phyloP scores from a whole-genome alignment of 306 rosid species.

The Medicago lupulina region DNA sequence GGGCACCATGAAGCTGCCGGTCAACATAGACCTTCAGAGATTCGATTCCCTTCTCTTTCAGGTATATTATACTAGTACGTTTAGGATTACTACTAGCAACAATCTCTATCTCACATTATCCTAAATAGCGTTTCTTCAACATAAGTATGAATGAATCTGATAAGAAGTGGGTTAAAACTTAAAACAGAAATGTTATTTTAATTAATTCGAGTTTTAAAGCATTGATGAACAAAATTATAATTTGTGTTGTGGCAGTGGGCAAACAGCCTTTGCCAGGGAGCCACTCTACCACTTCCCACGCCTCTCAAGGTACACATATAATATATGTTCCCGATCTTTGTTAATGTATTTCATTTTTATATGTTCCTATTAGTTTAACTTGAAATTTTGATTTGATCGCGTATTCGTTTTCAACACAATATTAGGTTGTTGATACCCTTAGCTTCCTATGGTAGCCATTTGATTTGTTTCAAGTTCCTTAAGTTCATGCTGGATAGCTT shows the following conservation, averaged over 20 bases:
- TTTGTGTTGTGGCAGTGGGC: conserved; percentile 76
- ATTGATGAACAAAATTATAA: neutral
- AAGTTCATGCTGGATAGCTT: neutral
- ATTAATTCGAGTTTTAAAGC: neutral
- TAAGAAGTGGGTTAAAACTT: too few species aligned
- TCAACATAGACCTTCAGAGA: conserved; percentile 62
- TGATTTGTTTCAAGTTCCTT: neutral
- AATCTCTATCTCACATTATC: too few species aligned
- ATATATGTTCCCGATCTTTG: neutral
- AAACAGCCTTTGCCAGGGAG: conserved; percentile 93
- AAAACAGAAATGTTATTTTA: neutral
- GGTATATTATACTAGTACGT: conserved; percentile 42
- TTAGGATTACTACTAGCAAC: too few species aligned
- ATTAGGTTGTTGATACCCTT: neutral
- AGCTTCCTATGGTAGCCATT: neutral
- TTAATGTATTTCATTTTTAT: conserved; percentile 6
- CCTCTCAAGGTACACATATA: conserved; percentile 77
- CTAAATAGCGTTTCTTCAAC: too few species aligned
- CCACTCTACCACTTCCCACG: conserved; percentile 80
- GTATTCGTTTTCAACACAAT: neutral
- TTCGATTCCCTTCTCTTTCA: conserved; percentile 78
- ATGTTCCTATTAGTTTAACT: neutral
- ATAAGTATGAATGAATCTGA: too few species aligned
- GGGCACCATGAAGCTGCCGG: conserved; percentile 84
- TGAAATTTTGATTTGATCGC: too few species aligned